These are phyloP conservation scores for Brassica incana DNA, from an alignment of 345 rosid genomes.

Conservation along the genomic window DNA sequence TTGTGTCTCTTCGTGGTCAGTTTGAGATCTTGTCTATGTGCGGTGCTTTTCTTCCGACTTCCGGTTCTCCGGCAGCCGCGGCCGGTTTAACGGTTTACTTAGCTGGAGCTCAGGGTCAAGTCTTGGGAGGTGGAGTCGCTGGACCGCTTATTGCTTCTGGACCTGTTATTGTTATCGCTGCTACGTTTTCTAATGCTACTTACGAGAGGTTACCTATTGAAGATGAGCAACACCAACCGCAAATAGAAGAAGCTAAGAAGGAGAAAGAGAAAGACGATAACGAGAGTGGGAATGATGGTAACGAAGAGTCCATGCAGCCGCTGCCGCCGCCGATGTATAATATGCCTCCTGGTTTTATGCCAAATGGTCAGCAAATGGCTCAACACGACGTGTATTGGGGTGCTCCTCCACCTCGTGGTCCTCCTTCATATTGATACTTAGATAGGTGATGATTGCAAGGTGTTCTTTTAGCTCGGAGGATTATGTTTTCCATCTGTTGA, in stretches of 20 bases:
- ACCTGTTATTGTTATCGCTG: constrained; percentile 82
- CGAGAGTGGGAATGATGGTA: constrained; percentile 18
- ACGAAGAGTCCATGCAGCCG: constrained; percentile 49
- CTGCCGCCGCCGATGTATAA: constrained; percentile 44
- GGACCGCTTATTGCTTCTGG: constrained; percentile 78
- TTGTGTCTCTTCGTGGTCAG: constrained; percentile 73
- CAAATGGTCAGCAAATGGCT: constrained; percentile 72
- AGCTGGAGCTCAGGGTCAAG: constrained; percentile 91
- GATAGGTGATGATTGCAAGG: constrained; percentile 9
- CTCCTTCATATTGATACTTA: constrained; percentile 50
- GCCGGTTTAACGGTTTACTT: constrained; percentile 70
- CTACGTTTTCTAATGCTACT: constrained; percentile 77
- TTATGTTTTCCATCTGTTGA: constrained; percentile 9
- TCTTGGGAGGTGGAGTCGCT: constrained; percentile 74
- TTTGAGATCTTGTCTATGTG: constrained; percentile 82
- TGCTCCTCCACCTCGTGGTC: constrained; percentile 65
- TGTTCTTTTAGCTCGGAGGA: constrained; percentile 19
- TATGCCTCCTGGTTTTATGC: constrained; percentile 64
- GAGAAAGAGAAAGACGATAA: constrained; percentile 35
- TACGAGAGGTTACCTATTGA: constrained; percentile 84
- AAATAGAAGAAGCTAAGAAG: constrained; percentile 36
- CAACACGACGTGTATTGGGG: constrained; percentile 86
- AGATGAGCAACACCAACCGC: constrained; percentile 35
- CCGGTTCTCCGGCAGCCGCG: constrained; percentile 71
- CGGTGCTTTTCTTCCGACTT: constrained; percentile 74